phyloP scores from a whole-genome alignment of 768 basidiomycete genomes.

The Rhodocollybia butyracea region DNA sequence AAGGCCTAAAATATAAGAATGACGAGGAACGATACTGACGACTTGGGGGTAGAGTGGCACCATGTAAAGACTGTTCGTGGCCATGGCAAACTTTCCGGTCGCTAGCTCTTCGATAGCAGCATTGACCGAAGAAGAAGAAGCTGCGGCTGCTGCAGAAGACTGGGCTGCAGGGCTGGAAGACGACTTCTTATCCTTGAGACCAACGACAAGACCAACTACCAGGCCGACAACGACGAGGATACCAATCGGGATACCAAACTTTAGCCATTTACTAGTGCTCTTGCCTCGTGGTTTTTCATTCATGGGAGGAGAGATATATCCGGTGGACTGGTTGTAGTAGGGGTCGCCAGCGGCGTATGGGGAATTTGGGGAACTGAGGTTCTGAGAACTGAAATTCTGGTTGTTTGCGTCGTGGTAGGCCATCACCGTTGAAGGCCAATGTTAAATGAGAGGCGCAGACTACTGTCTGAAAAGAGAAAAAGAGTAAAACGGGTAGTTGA shows the following conservation, averaged over 20 bases:
- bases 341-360: conserved; percentile 60
- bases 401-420: conserved; percentile 5
- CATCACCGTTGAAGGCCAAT: conserved; percentile 4
- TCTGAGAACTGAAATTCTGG: not conserved
- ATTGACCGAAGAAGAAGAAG: conserved; percentile 56
- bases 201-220: conserved; percentile 79
- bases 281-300: conserved; percentile 37
- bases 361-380: conserved; percentile 32
- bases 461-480: conserved; percentile 3
- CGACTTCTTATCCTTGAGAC: conserved; percentile 49
- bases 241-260: conserved; percentile 66
- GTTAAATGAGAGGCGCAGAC: conserved; percentile 8
- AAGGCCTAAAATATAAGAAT: not conserved
- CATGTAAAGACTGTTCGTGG: conserved; percentile 76
- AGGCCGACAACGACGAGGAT: conserved; percentile 63
- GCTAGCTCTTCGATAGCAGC: conserved; percentile 27
- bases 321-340: conserved; percentile 67
- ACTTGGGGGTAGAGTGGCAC: conserved; percentile 87
- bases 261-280: conserved; percentile 67
- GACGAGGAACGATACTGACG: conserved; percentile 44
- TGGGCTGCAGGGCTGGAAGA: conserved; percentile 36
- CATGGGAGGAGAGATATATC: conserved; percentile 53
- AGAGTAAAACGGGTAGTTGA: not conserved
- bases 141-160: conserved; percentile 44
- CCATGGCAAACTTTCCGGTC: conserved; percentile 69